Conservation (phyloP, 2,329 filamentous ascomycete genomes). For the Incumbomyces delicatus region DNA sequence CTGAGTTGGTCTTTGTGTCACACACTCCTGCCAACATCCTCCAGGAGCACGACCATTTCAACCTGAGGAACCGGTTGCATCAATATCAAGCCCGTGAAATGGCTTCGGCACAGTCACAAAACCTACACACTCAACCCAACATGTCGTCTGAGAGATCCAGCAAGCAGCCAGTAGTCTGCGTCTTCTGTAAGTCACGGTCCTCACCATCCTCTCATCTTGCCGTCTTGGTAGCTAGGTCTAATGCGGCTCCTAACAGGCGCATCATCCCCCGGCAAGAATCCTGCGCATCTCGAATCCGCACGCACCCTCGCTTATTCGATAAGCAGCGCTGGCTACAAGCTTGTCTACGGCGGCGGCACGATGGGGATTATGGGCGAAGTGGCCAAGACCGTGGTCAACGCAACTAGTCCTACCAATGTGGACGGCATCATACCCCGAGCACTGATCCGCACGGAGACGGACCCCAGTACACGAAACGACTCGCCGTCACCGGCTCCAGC, state of each 20-base stretch:
- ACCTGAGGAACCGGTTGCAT: no score
- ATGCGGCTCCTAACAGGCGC: constrained; percentile 56
- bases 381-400: constrained; percentile 71
- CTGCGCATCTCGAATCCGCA: constrained; percentile 68
- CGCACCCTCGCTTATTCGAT: constrained; percentile 63
- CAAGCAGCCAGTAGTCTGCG: constrained; percentile 63
- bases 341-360: constrained; percentile 94
- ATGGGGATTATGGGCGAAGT: constrained; percentile 93
- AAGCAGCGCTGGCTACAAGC: constrained; percentile 63
- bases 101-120: no score
- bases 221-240: constrained; percentile 12
- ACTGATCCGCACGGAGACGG: constrained; percentile 62
- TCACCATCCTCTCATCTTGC: neutral
- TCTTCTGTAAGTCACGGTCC: constrained; percentile 50
- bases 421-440: constrained; percentile 91
- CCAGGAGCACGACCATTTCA: no score
- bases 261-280: constrained; percentile 61
- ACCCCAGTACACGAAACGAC: constrained; percentile 14
- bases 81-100: no score
- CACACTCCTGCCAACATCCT: no score
- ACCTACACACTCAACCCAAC: neutral
- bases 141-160: constrained; percentile 14
- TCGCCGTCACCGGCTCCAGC: constrained; percentile 1
- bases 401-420: constrained; percentile 70
- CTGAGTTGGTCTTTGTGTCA: no score